Percentiles rank a stretch among this genome's conserved stretches.
Conservation (phyloP, 768 basidiomycete species). For the Naematelia encephala region DNA sequence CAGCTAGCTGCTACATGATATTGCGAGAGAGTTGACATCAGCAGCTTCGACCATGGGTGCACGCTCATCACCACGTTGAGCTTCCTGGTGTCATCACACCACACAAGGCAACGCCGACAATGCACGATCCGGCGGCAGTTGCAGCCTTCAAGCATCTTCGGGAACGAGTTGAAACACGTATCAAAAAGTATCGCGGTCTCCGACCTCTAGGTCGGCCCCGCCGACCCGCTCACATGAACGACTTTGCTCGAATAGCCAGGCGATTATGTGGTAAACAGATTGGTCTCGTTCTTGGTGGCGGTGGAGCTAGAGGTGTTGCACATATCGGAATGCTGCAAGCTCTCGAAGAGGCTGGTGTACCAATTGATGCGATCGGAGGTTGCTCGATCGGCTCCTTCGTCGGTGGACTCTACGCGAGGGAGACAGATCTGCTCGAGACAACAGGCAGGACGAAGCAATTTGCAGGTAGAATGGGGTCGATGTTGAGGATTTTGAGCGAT, state of each 20-base stretch:
- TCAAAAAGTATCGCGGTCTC: conserved; percentile 77
- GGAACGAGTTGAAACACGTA: conserved; percentile 82
- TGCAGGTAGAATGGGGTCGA: conserved; percentile 79
- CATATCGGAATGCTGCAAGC: conserved; percentile 87
- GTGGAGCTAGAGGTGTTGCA: conserved; percentile 87
- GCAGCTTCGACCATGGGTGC: conserved; percentile 91
- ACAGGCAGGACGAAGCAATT: conserved; percentile 87
- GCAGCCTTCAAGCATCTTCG: conserved; percentile 86
- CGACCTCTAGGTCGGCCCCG: conserved; percentile 64
- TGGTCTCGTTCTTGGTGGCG: conserved; percentile 91
- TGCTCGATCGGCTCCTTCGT: conserved; percentile 76
- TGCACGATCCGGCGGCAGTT: conserved; percentile 82
- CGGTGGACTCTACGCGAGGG: conserved; percentile 90
- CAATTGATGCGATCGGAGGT: conserved; percentile 91
- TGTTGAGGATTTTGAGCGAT: conserved; percentile 91
- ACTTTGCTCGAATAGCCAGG: conserved; percentile 87
- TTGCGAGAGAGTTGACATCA: background rate
- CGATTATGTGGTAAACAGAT: conserved; percentile 88
- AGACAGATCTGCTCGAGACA: conserved; percentile 83
- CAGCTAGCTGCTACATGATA: conserved; percentile 12
- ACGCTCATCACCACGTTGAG: conserved; percentile 94
- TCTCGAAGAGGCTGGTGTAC: conserved; percentile 84
- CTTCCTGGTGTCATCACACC: conserved; percentile 54
- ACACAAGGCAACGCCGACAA: conserved; percentile 54
- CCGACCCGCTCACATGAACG: conserved; percentile 76